Percentiles rank a stretch among this genome's conserved stretches.
These are phyloP conservation scores for Boechera divaricarpa DNA, from an alignment of 345 rosid species.

Conservation along the genomic window DNA sequence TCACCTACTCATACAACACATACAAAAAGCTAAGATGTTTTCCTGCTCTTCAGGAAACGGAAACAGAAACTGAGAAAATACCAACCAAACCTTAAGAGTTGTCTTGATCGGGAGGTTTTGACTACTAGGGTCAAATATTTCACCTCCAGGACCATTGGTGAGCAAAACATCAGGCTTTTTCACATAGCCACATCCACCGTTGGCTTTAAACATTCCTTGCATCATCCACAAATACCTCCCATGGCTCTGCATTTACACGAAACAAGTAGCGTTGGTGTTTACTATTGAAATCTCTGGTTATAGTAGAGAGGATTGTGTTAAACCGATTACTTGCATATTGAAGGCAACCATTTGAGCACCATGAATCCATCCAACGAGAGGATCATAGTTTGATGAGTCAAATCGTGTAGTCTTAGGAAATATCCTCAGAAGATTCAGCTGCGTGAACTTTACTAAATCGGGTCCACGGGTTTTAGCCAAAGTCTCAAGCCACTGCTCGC, in stretches of 20 bases:
- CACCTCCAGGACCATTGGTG: conserved; percentile 39
- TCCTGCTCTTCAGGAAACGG: conserved; percentile 23
- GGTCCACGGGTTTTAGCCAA: conserved; percentile 51
- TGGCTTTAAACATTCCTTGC: conserved; percentile 91
- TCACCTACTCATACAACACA: conserved; percentile 41
- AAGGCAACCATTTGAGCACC: conserved; percentile 99
- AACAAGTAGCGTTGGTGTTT: background rate
- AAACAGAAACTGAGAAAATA: conserved; percentile 7
- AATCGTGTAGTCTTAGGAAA: conserved; percentile 82
- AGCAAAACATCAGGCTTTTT: conserved; percentile 77
- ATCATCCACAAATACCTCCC: conserved; percentile 76
- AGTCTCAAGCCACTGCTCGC: conserved; percentile 72
- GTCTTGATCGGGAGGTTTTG: conserved; percentile 49
- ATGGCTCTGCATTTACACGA: conserved; percentile 53
- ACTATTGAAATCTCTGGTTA: background rate
- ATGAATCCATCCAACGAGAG: conserved; percentile 82
- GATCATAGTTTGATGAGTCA: conserved; percentile 83
- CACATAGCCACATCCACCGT: conserved; percentile 85
- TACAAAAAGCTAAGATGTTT: conserved; percentile 2
- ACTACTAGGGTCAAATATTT: conserved; percentile 59
- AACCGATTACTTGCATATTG: conserved; percentile 81
- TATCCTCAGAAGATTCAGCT: conserved; percentile 71
- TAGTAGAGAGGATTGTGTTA: background rate
- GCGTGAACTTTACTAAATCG: conserved; percentile 75
- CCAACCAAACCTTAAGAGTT: conserved; percentile 55